Base-by-base conservation (phyloP, 768 basidiomycete species). In the Leucosporidium scottii region DNA sequence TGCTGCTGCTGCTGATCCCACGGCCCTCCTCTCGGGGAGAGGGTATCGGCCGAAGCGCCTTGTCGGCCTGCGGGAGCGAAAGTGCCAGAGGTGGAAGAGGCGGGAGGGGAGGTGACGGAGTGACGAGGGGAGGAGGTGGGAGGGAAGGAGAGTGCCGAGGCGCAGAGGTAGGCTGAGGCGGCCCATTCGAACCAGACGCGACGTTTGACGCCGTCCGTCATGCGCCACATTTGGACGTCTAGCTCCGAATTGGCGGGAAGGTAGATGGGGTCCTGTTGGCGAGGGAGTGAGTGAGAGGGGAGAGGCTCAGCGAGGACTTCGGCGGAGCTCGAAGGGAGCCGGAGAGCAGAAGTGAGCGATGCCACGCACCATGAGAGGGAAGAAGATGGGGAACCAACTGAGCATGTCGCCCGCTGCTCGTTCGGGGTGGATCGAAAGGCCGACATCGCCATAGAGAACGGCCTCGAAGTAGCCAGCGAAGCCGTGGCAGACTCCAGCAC, bases 111-210 rank as follows among this genome's bases (percentile, higher is more conserved):
- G 53, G 60, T 65, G 54, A 30, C 75, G 20, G 80, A 78, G 68
- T 75, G 53, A 54, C 53, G 39, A 44, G 76, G 77, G 44, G 77
- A 76, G 23, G 77, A 31, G 27, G 62, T 34, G 28, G 78, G 64
- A 47, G 76, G 75, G 50, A 68, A 44, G 18, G 61, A 21, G 44
- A 68, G 61, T 8, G 78, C 78, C 44, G 84, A 81, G 23, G 87
- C 81, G 7, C 89, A 85, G 61, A 98, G 81, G 80, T 90, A 98
- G 23, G 91, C 87, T 75, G 97, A 93, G 0, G 92, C 93, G 75
- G 89, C 87, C 96, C 96, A 99, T 79, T 98, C 96, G 79, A 98
- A 98, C 96, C 96, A 99, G 20, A 99, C 90, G 59, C 77, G 77
- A 18, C 75, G 75, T 73, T 89, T 87, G 23, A 86, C 85, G 64